Base-by-base conservation (phyloP, 73 alveolate genomes). In the Paramecium biaurelia region DNA sequence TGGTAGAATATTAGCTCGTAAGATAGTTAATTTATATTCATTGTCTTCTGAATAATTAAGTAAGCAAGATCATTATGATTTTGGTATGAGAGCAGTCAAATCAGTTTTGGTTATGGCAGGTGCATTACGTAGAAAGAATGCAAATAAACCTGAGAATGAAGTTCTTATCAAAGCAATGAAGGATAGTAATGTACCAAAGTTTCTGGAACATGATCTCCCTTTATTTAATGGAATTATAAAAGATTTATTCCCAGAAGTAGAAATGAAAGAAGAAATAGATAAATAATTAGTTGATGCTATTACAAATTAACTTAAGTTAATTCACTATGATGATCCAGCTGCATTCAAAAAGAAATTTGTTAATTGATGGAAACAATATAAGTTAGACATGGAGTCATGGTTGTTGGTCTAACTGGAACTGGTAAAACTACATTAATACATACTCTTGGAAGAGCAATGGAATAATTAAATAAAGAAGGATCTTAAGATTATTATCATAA, bases 171-270 rank as follows among this genome's bases (percentile, higher is more conserved):
- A 99, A 49, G 99, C 99, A 18, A 96, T 99, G 99, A 98, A 99
- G 90, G 99, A 99, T 92, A 97, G 99, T 57, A 99, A 99, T 89
- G 98, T 99, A 10, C 99, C 99, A 63, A 99, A 99, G 98, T 99
- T 99, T 97, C 94, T 99, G 84, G 99, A 98, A 92, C 99, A 97
- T 47, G 99, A 99, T 96, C 92, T 99, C 28, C 99, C 99, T 42
- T 95, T 99, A 49, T 99, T 99, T 93, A 97, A 96, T 85, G 99
- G 99, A 89, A 99, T 99, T 70, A 98, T 99, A 53, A 96, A 94
- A 30, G 99, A 96, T 95, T 90, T 98, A 88, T 98, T 97, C 96
- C 99, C 99, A 5, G 98, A 96, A 28, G 99, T 93, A 41, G 92
- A 70, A 42, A 97, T 97, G 20, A 98, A 97, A 14, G 94, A 90